Evolutionary conservation across 176 grass and related monocot genomes (phyloP), one percentile per base, ranked within the genome.

Genomic region (Themeda triandra): DNA sequence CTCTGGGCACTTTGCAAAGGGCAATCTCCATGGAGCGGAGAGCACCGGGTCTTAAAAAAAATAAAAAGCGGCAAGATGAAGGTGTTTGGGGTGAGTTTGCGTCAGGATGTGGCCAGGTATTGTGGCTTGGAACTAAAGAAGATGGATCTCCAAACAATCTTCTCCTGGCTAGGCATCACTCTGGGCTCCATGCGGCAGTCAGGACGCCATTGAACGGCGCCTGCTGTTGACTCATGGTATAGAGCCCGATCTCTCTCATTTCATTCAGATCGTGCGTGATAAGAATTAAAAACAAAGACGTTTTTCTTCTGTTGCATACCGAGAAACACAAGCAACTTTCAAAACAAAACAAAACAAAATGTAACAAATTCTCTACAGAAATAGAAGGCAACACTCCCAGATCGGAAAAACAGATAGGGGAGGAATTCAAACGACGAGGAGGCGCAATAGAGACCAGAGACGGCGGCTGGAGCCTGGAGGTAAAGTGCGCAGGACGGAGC

Each of bases 121-220:
- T 86, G 88, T 90, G 79, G 88, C 88, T 86, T 90, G 88, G 84
- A 86, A 86, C 14, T 90, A 86, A 80, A 82, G 83, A 82, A 82
- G 45, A 83, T 83, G 83, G 84, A 86, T 86, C 84, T 86, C 88
- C 84, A 90, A 90, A 90, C 80, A 90, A 90, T 90, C 88, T 90
- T 90, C 88, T 86, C 84, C 88, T 90, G 84, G 88, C 87, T 74
- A 23, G 17, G 36, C 65, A 10, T 90, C 56, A 4, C 78, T 90
- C 58, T 90, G 40, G 88, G 84, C 88, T 90, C 84, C 88, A 90
- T 74, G 88, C 88, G 88, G 88, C 88, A 90, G 84, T 40, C 88
- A 86, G 79, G 66, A 8, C 79, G 36, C 74, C 84, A 90, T 83
- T 25, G 45, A 86, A 39, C 35, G 74, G 74, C 84, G 54, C 84